Evolutionary conservation across 2,329 filamentous ascomycete species (phyloP).

Genomic region (Calonectria ilicicola): DNA sequence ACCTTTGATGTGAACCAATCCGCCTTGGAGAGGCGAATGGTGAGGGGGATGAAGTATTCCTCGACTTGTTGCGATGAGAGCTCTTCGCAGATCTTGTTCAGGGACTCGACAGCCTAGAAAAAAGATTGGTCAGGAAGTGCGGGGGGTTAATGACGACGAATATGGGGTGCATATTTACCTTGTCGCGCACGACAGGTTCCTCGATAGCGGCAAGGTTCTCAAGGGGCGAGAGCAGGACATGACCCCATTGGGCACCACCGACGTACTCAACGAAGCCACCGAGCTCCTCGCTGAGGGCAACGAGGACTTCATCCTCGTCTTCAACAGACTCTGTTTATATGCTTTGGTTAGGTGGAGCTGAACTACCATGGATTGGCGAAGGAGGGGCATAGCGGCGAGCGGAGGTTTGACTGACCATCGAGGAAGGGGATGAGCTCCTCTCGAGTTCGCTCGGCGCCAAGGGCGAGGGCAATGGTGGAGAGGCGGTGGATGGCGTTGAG

Average conservation of each 20-base stretch:
- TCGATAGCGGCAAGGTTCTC: constrained; percentile 99
- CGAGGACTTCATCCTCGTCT: constrained; percentile 98
- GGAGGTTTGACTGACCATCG: constrained; percentile 78
- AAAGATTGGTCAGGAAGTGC: constrained; percentile 15
- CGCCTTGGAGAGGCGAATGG: constrained; percentile 95
- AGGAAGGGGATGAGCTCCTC: constrained; percentile 99
- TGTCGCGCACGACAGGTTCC: constrained; percentile 96
- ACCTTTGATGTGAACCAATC: constrained; percentile 99
- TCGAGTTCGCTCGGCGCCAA: constrained; percentile 95
- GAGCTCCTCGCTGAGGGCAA: constrained; percentile 95
- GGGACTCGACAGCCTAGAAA: constrained; percentile 90
- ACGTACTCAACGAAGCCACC: constrained; percentile 98
- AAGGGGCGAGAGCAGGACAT: constrained; percentile 95
- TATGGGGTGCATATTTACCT: constrained; percentile 68
- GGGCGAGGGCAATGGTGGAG: constrained; percentile 95
- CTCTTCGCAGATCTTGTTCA: constrained; percentile 98
- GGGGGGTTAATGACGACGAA: constrained; percentile 2
- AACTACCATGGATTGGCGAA: constrained; percentile 23
- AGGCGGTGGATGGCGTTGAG: constrained; percentile 98
- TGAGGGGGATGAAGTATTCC: constrained; percentile 96
- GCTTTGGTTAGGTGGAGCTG: constrained; percentile 32
- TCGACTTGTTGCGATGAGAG: constrained; percentile 93
- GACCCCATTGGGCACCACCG: constrained; percentile 90
- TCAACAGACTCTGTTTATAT: constrained; percentile 87
- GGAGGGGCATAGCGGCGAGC: constrained; percentile 32